Evolutionary conservation across 306 rosid genomes (phyloP).

Genomic region (Psophocarpus tetragonolobus): DNA sequence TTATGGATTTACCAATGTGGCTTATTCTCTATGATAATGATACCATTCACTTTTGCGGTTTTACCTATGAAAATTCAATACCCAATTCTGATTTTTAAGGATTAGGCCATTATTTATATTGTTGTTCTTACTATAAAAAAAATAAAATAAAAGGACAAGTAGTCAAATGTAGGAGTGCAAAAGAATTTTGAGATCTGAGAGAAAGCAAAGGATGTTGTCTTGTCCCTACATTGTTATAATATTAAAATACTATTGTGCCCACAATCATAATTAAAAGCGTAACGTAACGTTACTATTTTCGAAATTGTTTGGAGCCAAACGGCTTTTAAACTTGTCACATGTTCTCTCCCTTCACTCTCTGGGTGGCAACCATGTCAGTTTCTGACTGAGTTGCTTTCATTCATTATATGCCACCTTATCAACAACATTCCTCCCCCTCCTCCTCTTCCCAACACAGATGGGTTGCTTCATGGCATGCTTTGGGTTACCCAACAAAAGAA

Average conservation of each 20-base stretch:
- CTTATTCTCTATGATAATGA: background rate
- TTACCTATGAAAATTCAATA: background rate
- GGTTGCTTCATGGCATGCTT: conserved; percentile 89
- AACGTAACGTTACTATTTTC: conserved; percentile 84
- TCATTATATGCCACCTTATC: conserved; percentile 18
- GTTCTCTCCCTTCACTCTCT: conserved; percentile 9
- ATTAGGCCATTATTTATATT: background rate
- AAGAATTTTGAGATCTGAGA: conserved; percentile 27
- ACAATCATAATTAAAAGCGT: conserved; percentile 59
- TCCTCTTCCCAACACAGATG: conserved; percentile 43
- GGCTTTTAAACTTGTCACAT: conserved; percentile 42
- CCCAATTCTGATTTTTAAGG: background rate
- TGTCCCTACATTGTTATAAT: background rate
- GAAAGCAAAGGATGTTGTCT: background rate
- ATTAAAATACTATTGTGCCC: conserved; percentile 23
- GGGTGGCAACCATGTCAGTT: conserved; percentile 11
- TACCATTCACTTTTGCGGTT: background rate
- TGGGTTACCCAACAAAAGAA: conserved; percentile 64
- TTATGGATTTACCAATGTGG: background rate
- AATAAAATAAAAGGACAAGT: background rate
- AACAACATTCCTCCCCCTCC: conserved; percentile 29
- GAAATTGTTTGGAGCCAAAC: conserved; percentile 80
- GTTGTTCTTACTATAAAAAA: background rate
- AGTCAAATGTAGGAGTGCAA: background rate
- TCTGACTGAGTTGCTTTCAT: conserved; percentile 3